Evolutionary conservation across 1,284 basidiomycete species (phyloP), one percentile per base, ranked within the genome.

Genomic region (Mycosarcoma mackinlayi): DNA sequence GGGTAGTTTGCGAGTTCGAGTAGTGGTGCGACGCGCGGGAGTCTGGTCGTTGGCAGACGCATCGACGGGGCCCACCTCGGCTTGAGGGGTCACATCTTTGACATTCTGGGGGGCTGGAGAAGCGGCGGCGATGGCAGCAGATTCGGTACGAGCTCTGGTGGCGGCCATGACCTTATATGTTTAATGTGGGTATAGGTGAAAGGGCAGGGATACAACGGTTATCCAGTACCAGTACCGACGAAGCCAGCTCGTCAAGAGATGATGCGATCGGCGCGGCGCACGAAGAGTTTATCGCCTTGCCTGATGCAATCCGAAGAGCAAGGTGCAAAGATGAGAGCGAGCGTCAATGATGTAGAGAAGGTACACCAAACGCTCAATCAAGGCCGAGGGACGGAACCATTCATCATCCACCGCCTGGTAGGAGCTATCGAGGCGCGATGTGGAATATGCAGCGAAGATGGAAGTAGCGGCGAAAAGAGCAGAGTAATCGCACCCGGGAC

Each of bases 1-100:
- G 34, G 66, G 71, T 4, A 73, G 53, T 30, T 73, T 69, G 34
- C 71, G 71, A 3, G 67, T 62, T 21, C 66, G 56, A 19, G 61
- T 73, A 45, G 67, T 73, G 57, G 71, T 64, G 31, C 69, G 55
- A 30, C 69, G 69, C 13, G 60, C 55, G 7, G 61, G 67, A n/a
- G 70, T 70, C 10, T 56, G 54, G 16, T 58, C 51, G 28, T 48
- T 51, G 47, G 37, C 9, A 18, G 56, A 13, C 9, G 44, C 34
- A 27, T 66, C 57, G 42, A 37, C 34, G 23, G 54, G 31, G 14
- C 38, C 30, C 23, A 48, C 44, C 21, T 52, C 48, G 33, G 28
- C 39, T 3, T 23, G 40, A 1, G 61, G 6, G 5, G 38, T 51
- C 34, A 63, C 41, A 60, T 60, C 21, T 34, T 56, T 59, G 54